Evolutionary conservation across 2,329 filamentous ascomycete species (phyloP), one percentile per base, ranked within the genome.

Genomic region (Helicocarpus griseus): DNA sequence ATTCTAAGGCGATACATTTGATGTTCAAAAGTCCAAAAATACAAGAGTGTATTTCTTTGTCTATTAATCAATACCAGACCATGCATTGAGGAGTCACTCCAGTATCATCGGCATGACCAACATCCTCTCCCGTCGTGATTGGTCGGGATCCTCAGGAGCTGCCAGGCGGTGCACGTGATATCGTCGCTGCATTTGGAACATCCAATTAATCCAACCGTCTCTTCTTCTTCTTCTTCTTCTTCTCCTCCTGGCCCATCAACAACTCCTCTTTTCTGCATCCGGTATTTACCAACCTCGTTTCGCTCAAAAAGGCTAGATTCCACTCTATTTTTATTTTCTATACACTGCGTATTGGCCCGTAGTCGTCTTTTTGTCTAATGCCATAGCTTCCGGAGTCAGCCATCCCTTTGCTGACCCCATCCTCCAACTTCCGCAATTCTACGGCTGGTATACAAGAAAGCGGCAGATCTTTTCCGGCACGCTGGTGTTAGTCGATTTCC

Each of bases 151-250:
- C 8, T 5, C 14, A 22, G 26, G 21, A 9, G 41, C 24, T 4
- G 28, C 43, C 38, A 29, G 5, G n/a, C 14, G 2, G 1, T 2
- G 35, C 44, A 47, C 44, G 44, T 47, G 44, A 47, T 3, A 36
- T 36, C 6, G 1, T 36, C 5, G n/a, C 41, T n/a, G 4, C 8
- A n/a, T n/a, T n/a, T n/a, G n/a, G n/a, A n/a, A n/a, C n/a, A 17
- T 26, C 44, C 44, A 26, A 36, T 29, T 47, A n/a, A n/a, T 47
- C 44, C 44, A 47, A 17, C 44, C 29, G 8, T 44, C 41, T 43
- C 22, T 17, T 13, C 19, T 13, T 35, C 31, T 22, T 26, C 19
- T 2, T 6, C 29, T 5, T 13, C 44, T 28, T 35, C 11, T 17
- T 35, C 22, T n/a, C 17, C 26, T 26, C 9, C 17, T 47, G n/a